Conservation (phyloP, 139 green algal genomes). For the Chlorella ohadii region DNA sequence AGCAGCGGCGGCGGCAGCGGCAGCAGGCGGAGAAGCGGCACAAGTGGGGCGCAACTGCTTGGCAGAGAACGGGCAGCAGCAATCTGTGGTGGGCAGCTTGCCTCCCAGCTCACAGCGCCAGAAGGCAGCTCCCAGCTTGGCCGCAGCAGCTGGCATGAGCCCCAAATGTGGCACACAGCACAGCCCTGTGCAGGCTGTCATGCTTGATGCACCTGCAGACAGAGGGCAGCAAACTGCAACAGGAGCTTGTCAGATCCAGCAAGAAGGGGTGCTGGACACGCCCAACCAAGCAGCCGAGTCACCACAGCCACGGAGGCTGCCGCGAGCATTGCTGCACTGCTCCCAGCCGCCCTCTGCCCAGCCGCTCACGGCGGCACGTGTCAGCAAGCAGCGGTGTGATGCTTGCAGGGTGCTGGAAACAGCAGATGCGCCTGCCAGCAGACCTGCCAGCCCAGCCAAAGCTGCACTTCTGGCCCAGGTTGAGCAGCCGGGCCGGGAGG, state of each 20-base stretch:
- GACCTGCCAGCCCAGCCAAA: neutral
- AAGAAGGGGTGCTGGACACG: too few relatives aligned
- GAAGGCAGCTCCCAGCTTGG: too few relatives aligned
- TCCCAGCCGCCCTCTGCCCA: neutral
- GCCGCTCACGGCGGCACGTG: too few relatives aligned
- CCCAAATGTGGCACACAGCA: too few relatives aligned
- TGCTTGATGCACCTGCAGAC: too few relatives aligned
- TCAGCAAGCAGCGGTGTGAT: slow-evolving; percentile 9
- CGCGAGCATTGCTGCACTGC: neutral
- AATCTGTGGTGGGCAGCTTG: too few relatives aligned
- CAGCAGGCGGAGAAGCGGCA: neutral
- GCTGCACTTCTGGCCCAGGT: neutral
- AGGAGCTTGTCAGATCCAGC: too few relatives aligned
- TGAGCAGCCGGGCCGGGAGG: neutral
- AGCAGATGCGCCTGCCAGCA: neutral
- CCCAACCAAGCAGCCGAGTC: neutral
- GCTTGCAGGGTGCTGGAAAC: neutral
- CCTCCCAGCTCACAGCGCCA: too few relatives aligned
- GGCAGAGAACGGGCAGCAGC: too few relatives aligned
- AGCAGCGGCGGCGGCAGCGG: neutral
- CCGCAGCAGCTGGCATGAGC: too few relatives aligned
- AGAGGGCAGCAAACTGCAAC: too few relatives aligned
- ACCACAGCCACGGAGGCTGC: neutral
- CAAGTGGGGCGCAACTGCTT: neutral
- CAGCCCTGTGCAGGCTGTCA: too few relatives aligned